phyloP scores from a whole-genome alignment of 2,329 filamentous ascomycete species.

The Cordyceps javanica region DNA sequence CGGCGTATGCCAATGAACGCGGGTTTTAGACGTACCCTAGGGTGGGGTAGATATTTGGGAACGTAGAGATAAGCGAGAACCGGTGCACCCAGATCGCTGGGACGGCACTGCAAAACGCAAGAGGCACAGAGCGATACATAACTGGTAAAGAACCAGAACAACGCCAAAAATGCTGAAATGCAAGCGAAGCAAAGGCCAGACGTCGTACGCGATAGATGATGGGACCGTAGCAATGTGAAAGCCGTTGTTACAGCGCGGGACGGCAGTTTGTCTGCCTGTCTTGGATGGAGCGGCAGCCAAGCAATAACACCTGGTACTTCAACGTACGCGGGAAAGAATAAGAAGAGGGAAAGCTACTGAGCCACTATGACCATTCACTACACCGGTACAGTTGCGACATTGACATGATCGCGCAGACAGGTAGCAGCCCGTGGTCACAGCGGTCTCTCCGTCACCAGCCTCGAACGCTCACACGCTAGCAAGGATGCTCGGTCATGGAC shows the following conservation, averaged over 20 bases:
- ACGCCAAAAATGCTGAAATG: background rate
- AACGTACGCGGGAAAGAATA: no score
- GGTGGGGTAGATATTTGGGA: background rate
- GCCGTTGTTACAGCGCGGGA: no score
- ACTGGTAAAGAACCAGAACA: background rate
- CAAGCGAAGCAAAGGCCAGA: no score
- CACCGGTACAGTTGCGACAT: background rate
- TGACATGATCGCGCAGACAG: background rate
- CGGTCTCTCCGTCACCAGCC: background rate
- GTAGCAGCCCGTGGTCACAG: background rate
- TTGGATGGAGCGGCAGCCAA: no score
- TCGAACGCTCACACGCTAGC: background rate
- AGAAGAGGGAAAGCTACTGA: no score
- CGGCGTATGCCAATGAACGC: background rate
- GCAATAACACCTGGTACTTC: no score
- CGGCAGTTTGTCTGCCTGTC: no score
- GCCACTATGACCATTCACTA: no score
- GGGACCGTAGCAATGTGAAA: no score
- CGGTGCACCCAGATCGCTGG: conserved; percentile 27
- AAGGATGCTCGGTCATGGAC: background rate
- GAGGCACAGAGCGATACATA: background rate
- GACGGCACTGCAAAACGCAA: conserved; percentile 13
- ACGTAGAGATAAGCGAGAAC: conserved; percentile 25
- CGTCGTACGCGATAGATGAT: no score
- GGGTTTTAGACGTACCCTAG: background rate